Evolutionary conservation across 805 yeast genomes (phyloP), one percentile per base, ranked within the genome.

Genomic region (Pichia thaimueangensis): DNA sequence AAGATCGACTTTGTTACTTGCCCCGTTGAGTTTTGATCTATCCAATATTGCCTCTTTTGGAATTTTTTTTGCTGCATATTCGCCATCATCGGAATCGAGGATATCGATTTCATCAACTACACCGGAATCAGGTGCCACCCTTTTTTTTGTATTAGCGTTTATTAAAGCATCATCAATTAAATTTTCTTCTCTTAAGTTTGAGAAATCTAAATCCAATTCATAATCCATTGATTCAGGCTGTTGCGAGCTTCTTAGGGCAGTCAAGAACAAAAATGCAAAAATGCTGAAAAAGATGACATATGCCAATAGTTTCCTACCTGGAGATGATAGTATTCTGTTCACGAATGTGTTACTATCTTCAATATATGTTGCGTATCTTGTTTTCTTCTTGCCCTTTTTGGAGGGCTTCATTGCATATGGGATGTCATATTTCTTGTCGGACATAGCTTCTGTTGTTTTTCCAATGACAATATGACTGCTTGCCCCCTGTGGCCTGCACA

Each of bases 401-500:
- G 15, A 19, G 3, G 64, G 63, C 41, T 50, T 54, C 46, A 67
- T 49, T 15, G 65, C 51, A 44, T 67, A 68, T 2, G 73, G 71
- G 39, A 71, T 62, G 36, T 58, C 60, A 38, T 63, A 61, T 22
- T 41, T 39, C 33, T 20, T 16, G n/a, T 10, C 23, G 15, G 29
- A 27, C 30, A 20, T 44, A 30, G 15, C 15, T n/a, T n/a, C n/a
- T n/a, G n/a, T 32, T 11, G 27, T 9, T 2, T 5, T 20, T 5
- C 22, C 8, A 20, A 6, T 13, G 24, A n/a, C n/a, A n/a, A n/a
- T n/a, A n/a, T n/a, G n/a, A n/a, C n/a, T n/a, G n/a, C n/a, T n/a
- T n/a, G n/a, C n/a, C n/a, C n/a, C n/a, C n/a, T n/a, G n/a, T n/a
- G n/a, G n/a, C n/a, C n/a, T n/a, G n/a, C n/a, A n/a, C n/a, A n/a